Base-by-base conservation (phyloP, 176 grass and related monocot genomes). In the Leersia perrieri region DNA sequence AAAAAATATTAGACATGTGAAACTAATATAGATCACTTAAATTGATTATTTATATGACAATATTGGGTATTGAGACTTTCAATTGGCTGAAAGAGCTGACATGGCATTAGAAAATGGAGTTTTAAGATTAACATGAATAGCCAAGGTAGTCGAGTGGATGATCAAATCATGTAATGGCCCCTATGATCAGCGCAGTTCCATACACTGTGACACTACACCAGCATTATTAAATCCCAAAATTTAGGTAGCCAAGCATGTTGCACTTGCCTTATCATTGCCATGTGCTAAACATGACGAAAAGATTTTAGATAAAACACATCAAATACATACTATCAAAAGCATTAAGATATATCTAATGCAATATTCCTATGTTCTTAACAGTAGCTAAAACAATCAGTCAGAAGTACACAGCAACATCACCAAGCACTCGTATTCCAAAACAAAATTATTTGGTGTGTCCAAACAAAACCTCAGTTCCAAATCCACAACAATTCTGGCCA, bases 21-120 rank as follows among this genome's bases (percentile, higher is more conserved):
- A 80, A 80, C 64, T 57, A 80, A 55, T 68, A 5, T 20, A 8
- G 9, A 36, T 16, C 31, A 26, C 35, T 55, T 68, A 80, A 80
- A 34, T 69, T 33, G 32, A 80, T 80, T 42, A 36, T 55, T 32
- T 31, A 18, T 34, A 12, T 20, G 35, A 16, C 25, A 27, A 36
- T 79, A 23, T 35, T 15, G 42, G 42, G 13, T 25, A 20, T 68
- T 79, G 33, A 68, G 67, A 79, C 31, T 36, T 34, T 34, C 45
- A 49, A 9, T 27, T 68, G 64, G 31, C 64, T 28, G 33, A 49
- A 79, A 51, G 42, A 68, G 23, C 42, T 53, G 33, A 11, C 18
- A 9, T 27, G 67, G 62, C 20, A 67, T 47, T n/a, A 53, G 42
- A 79, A 79, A 79, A 79, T 66, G n/a, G 42, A 66, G 28, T 62